Conservation (phyloP, 148 eudicot species). For the Tetragonia tetragonoides region DNA sequence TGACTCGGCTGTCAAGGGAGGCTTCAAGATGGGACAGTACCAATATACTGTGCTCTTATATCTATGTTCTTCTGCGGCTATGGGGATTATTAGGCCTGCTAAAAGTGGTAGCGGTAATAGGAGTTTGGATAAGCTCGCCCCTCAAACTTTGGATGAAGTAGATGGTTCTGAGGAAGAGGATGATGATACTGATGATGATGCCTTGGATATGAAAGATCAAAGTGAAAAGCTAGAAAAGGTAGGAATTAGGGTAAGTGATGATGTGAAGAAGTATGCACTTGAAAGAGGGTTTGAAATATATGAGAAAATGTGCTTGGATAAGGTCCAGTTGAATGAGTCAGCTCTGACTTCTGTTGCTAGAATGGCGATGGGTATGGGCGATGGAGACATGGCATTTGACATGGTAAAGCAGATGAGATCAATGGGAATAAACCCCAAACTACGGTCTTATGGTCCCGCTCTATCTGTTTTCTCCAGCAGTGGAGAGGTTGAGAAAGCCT, state of each 20-base stretch:
- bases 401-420: slow-evolving; percentile 73
- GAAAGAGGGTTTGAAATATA: slow-evolving; percentile 73
- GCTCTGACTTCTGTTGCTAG: slow-evolving; percentile 82
- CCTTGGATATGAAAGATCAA: slow-evolving; percentile 28
- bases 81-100: slow-evolving; percentile 67
- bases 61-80: slow-evolving; percentile 91
- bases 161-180: slow-evolving; percentile 23
- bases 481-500: slow-evolving; percentile 71
- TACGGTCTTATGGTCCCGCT: slow-evolving; percentile 87
- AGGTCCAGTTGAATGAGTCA: slow-evolving; percentile 80
- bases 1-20: slow-evolving; percentile 55
- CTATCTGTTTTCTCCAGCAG: slow-evolving; percentile 53
- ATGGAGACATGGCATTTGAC: slow-evolving; percentile 87
- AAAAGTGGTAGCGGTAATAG: slow-evolving; percentile 65
- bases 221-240: slow-evolving; percentile 20
- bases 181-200: slow-evolving; percentile 22
- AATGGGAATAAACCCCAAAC: slow-evolving; percentile 64
- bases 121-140: slow-evolving; percentile 38
- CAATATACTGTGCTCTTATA: slow-evolving; percentile 74
- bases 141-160: slow-evolving; percentile 28
- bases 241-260: slow-evolving; percentile 58
- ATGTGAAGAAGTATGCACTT: slow-evolving; percentile 57
- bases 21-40: slow-evolving; percentile 51
- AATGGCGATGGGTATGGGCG: slow-evolving; percentile 76
- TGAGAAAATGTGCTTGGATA: slow-evolving; percentile 53